Conservation (phyloP, 2,329 filamentous ascomycete species). For the Penicillium sp. region DNA sequence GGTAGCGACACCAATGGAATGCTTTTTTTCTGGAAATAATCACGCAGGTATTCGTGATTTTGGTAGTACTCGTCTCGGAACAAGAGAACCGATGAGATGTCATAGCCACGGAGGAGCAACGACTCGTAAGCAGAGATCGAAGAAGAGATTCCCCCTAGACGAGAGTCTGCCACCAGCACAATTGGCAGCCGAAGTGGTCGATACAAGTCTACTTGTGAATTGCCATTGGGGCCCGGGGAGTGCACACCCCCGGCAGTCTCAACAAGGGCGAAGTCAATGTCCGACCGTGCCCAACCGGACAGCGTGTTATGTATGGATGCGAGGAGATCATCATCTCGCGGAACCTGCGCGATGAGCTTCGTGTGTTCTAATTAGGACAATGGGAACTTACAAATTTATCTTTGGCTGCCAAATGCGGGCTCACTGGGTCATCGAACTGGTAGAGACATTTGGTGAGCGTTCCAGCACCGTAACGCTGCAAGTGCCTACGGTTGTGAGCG, state of each 20-base stretch:
- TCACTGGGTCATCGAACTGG: conserved; percentile 72
- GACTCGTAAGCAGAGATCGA: conserved; percentile 81
- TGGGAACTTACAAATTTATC: conserved; percentile 37
- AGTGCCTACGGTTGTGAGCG: conserved; percentile 53
- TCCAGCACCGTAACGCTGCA: conserved; percentile 58
- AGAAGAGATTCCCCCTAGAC: conserved; percentile 75
- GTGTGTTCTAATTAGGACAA: background rate
- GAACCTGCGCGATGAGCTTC: conserved; percentile 40
- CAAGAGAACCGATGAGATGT: conserved; percentile 68
- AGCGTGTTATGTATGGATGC: conserved; percentile 49
- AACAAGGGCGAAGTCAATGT: conserved; percentile 63
- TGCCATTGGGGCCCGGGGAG: conserved; percentile 74
- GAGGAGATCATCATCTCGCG: conserved; percentile 53
- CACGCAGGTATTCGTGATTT: conserved; percentile 65
- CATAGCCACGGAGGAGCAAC: conserved; percentile 73
- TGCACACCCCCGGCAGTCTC: conserved; percentile 83
- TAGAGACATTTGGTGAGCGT: conserved; percentile 63
- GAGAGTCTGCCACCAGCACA: conserved; percentile 71
- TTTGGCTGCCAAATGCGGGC: conserved; percentile 71
- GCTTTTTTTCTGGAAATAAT: conserved; percentile 64
- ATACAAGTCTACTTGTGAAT: conserved; percentile 75
- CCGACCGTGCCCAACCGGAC: conserved; percentile 35
- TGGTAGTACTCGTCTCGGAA: conserved; percentile 66
- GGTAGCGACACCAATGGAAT: conserved; percentile 60
- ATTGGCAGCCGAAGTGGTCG: conserved; percentile 70